Conservation (phyloP, 2,329 filamentous ascomycete species). For the Hypoxylon rubiginosum region DNA sequence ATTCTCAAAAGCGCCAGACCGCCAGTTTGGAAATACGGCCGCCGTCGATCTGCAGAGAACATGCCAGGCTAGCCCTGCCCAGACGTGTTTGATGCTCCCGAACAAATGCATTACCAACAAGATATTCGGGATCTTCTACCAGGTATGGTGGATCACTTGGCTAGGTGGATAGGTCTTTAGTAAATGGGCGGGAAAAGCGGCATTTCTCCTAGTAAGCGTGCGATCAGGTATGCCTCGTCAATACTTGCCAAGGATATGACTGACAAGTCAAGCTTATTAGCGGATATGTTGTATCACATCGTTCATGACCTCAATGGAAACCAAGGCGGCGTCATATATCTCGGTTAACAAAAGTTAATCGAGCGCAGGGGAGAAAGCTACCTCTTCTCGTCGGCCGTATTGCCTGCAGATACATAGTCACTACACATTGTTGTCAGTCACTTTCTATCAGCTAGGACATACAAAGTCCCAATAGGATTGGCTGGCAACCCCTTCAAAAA, state of each 20-base stretch:
- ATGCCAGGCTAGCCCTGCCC: conserved; percentile 20
- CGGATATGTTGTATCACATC: conserved; percentile 27
- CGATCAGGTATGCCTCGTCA: conserved; percentile 26
- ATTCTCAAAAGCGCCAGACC: conserved; percentile 17
- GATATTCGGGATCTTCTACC: conserved; percentile 34
- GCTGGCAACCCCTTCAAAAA: conserved; percentile 29
- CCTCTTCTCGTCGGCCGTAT: conserved; percentile 10
- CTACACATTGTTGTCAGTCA: conserved; percentile 30
- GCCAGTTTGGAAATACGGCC: conserved; percentile 20
- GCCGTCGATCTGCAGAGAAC: conserved; percentile 3
- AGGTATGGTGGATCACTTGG: conserved; percentile 35
- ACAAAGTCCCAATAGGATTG: conserved; percentile 27
- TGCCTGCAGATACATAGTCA: conserved; percentile 11
- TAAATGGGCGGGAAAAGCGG: conserved; percentile 35
- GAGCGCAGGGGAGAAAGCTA: conserved; percentile 6
- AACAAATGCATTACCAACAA: conserved; percentile 22
- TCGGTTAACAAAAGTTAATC: conserved; percentile 24
- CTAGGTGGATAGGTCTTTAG: conserved; percentile 18
- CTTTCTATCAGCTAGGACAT: conserved; percentile 24
- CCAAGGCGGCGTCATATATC: conserved; percentile 45
- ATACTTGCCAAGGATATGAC: conserved; percentile 27
- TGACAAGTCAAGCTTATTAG: conserved; percentile 18
- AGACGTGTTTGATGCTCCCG: conserved; percentile 36
- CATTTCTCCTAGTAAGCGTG: conserved; percentile 27
- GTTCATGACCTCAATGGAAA: conserved; percentile 34